Evolutionary conservation across 1,284 basidiomycete genomes (phyloP), one percentile per base, ranked within the genome.

Genomic region (Boletus hoseneyae): DNA sequence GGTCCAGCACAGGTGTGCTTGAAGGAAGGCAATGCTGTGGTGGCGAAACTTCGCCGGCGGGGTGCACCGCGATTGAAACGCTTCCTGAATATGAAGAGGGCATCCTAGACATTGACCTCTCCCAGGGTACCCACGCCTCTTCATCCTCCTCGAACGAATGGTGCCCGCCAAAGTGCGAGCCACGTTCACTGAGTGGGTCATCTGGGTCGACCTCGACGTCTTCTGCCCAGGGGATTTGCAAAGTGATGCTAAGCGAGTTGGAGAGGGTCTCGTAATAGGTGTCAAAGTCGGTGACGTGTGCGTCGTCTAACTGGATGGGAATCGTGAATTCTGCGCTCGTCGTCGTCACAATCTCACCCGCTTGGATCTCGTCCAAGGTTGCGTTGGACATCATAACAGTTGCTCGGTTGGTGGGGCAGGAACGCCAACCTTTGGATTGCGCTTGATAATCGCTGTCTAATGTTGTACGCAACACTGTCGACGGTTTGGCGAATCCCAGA

Each of bases 91-190:
- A 57, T 0, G 4, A 18, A 27, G 16, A 5, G 6, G 42, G 15
- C 44, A 23, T 23, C 13, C 11, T 12, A 6, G 6, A 12, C 23
- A 12, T 3, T 3, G 4, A 13, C 21, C n/a, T 50, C 16, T 51
- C 42, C 56, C 48, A 61, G 19, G 59, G 56, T 12, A 60, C 59
- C 58, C 56, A 61, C 0, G 25, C 42, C 8, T 46, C 48, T 5
- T 63, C 58, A 2, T 56, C 56, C 2, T 59, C 58, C n/a, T 52
- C 39, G 27, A 60, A 43, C 5, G 12, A 3, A 19, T 12, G 41
- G 1, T 8, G 15, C 29, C 12, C 6, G 21, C n/a, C 16, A 19
- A 25, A 5, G 16, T 33, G 6, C 18, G 15, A 19, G 11, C 30
- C 4, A 8, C 1, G 4, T 29, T 39, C 39, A 7, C 10, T 3